Base-by-base conservation (phyloP, 1,284 basidiomycete genomes). In the Retiboletus flavoniger region DNA sequence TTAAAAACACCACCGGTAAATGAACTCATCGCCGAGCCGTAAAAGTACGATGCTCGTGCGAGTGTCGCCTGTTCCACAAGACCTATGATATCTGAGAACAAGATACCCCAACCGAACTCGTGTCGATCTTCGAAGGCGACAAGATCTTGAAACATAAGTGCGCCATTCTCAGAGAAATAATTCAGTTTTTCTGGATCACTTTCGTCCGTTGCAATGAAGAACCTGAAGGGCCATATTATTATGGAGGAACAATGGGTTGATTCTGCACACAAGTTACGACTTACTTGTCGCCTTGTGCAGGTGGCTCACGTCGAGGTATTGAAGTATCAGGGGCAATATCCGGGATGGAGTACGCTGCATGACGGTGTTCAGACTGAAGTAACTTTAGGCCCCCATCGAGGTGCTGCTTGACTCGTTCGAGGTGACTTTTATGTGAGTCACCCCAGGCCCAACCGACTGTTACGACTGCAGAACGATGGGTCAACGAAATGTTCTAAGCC, bases 161-260 rank as follows among this genome's bases (percentile, higher is more conserved):
- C 73, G 11, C 73, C 72, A 42, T 70, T 59, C 16, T 68, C 58
- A 17, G 64, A 63, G 52, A 73, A 68, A 59, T 72, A 69, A 4
- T 53, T 49, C 26, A 77, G 46, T 26, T 67, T 68, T 9, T 67
- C 63, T 7, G 66, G 53, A 54, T 68, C 64, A 17, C 64, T 64
- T 52, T 78, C 75, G 51, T 78, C 75, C 4, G 75, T 78, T 3
- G 77, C 74, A 29, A 76, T 55, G 60, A 72, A 78, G 62, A 78
- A 76, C n/a, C 75, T 78, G 35, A 21, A 41, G n/a, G 17, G 6
- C 7, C 19, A 11, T 6, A 3, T 36, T 14, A 14, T 53, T 6
- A 53, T 10, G n/a, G n/a, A 29, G 17, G n/a, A 39, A 35, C 26
- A 24, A 21, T 10, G 28, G 28, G 17, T 32, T 31, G 16, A 7